Percentiles rank a stretch among this genome's conserved stretches.
These are phyloP conservation scores for Lumnitzera racemosa DNA, from an alignment of 345 rosid genomes.

Conservation along the genomic window DNA sequence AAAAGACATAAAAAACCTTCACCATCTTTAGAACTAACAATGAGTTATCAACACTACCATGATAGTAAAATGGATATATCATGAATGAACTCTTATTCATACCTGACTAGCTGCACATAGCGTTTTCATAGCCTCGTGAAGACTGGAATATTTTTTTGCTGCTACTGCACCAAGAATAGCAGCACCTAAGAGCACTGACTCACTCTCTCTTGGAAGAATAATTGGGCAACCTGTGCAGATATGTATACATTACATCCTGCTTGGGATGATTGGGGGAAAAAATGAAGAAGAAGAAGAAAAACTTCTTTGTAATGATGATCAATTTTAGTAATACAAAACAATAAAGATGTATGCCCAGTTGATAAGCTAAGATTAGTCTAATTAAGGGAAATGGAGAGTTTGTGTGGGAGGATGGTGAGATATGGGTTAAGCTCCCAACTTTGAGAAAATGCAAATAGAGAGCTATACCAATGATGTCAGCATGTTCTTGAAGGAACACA, in stretches of 20 bases:
- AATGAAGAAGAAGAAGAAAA: not conserved
- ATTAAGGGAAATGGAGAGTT: too few species aligned
- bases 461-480: conserved; percentile 64
- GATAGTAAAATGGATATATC: not conserved
- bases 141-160: conserved; percentile 55
- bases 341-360: too few species aligned
- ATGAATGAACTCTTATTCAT: conserved; percentile 3
- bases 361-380: too few species aligned
- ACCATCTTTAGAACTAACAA: too few species aligned
- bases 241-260: conserved; percentile 1
- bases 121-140: conserved; percentile 80
- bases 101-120: conserved; percentile 89
- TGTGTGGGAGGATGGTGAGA: too few species aligned
- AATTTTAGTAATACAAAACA: too few species aligned
- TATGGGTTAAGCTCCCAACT: too few species aligned
- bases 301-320: not conserved
- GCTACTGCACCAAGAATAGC: conserved; percentile 94
- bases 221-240: conserved; percentile 66
- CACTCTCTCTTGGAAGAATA: conserved; percentile 83
- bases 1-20: too few species aligned
- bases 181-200: conserved; percentile 85
- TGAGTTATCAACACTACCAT: too few species aligned
- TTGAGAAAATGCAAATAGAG: not conserved
- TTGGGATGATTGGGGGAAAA: conserved; percentile 1
- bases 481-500: conserved; percentile 77